These are phyloP conservation scores for Xylariaceae sp. DNA, from an alignment of 2,329 filamentous ascomycete species.

Conservation along the genomic window DNA sequence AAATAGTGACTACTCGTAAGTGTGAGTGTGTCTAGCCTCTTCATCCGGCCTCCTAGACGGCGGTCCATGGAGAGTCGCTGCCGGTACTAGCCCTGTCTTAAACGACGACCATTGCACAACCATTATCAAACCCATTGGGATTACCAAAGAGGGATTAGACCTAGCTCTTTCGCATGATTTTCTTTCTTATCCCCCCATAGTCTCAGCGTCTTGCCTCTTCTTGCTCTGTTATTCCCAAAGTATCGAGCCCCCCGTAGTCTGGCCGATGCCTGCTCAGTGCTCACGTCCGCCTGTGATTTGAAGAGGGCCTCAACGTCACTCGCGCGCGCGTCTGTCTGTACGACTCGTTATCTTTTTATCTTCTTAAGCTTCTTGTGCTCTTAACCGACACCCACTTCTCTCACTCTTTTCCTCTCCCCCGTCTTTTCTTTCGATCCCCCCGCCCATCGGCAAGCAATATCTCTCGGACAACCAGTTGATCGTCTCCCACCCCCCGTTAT, in stretches of 20 bases:
- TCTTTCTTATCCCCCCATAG: constrained; percentile 5
- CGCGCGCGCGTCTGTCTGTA: constrained; percentile 25
- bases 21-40: constrained; percentile 20
- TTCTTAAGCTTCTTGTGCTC: constrained; percentile 22
- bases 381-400: constrained; percentile 14
- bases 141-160: constrained; percentile 28
- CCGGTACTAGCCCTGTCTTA: constrained; percentile 29
- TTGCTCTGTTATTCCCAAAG: constrained; percentile 19
- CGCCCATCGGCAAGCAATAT: neutral
- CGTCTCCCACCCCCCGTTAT: constrained; percentile 5
- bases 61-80: constrained; percentile 26
- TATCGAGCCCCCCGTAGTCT: constrained; percentile 28
- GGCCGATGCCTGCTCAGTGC: constrained; percentile 26
- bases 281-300: constrained; percentile 19
- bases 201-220: constrained; percentile 21
- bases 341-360: constrained; percentile 17
- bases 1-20: constrained; percentile 22
- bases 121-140: constrained; percentile 22
- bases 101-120: constrained; percentile 30
- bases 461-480: constrained; percentile 21
- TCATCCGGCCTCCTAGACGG: constrained; percentile 17
- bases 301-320: constrained; percentile 25
- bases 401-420: constrained; percentile 21
- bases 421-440: constrained; percentile 28
- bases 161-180: constrained; percentile 24